Conservation (phyloP, 1,284 basidiomycete species). For the Microbotryum intermedium region DNA sequence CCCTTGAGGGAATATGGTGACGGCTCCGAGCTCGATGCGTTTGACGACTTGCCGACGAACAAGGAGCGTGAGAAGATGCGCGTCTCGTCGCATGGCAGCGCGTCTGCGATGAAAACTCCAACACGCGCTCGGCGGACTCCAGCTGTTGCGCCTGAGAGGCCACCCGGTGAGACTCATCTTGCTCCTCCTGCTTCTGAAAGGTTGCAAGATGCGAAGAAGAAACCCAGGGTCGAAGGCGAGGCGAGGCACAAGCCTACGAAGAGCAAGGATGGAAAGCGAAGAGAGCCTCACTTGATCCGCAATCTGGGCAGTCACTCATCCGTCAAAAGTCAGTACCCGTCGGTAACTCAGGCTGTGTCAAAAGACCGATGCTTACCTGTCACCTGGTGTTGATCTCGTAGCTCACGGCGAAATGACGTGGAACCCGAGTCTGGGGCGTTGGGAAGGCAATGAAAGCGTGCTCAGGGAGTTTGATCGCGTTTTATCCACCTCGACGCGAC, state of each 20-base stretch:
- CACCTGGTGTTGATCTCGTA: conserved; percentile 36
- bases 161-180: no score
- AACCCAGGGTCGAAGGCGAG: conserved; percentile 37
- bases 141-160: conserved; percentile 15
- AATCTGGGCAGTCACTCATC: conserved; percentile 62
- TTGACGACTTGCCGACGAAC: conserved; percentile 83
- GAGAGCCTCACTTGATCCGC: conserved; percentile 66
- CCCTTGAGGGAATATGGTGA: conserved; percentile 70
- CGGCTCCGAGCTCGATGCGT: conserved; percentile 80
- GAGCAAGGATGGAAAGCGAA: conserved; percentile 49
- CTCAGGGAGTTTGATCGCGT: conserved; percentile 81
- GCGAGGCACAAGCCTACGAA: conserved; percentile 40
- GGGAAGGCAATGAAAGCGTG: conserved; percentile 92
- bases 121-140: conserved; percentile 25
- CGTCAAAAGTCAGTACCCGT: conserved; percentile 58
- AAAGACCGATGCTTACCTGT: conserved; percentile 21
- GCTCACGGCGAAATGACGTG: conserved; percentile 93
- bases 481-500: conserved; percentile 73
- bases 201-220: neutral
- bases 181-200: no score
- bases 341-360: neutral
- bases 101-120: conserved; percentile 36
- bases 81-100: neutral
- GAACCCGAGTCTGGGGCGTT: conserved; percentile 77
- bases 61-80: conserved; percentile 64